Conservation (phyloP, 2,329 filamentous ascomycete species). For the Botrytis cinerea region DNA sequence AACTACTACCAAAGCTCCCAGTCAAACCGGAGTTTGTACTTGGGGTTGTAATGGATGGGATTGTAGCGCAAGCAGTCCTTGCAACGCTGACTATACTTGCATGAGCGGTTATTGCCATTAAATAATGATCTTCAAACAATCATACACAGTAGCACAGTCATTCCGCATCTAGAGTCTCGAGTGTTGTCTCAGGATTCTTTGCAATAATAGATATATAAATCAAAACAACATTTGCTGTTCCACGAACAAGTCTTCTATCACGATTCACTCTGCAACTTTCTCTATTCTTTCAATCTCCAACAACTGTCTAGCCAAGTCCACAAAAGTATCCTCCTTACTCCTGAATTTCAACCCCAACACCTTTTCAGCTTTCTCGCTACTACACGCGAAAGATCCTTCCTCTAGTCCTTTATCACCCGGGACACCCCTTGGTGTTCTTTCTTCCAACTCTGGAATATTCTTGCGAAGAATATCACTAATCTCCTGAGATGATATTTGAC, state of each 20-base stretch:
- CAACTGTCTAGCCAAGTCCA: conserved; percentile 35
- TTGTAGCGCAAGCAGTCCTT: conserved; percentile 15
- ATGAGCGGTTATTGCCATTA: conserved; percentile 20
- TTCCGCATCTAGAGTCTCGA: not conserved
- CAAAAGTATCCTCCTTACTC: conserved; percentile 34
- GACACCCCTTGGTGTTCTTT: conserved; percentile 49
- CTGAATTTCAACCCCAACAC: conserved; percentile 29
- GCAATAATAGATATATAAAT: not conserved
- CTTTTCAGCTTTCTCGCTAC: conserved; percentile 27
- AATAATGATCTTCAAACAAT: not conserved
- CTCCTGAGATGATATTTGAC: conserved; percentile 59
- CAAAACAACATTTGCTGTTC: not conserved
- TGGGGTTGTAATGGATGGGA: conserved; percentile 25
- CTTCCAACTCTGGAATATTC: conserved; percentile 53
- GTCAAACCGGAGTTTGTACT: conserved; percentile 12
- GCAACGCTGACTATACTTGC: conserved; percentile 3
- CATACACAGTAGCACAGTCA: not conserved
- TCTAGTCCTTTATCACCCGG: conserved; percentile 28
- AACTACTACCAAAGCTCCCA: not conserved
- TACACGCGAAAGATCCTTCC: conserved; percentile 26
- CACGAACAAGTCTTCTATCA: not conserved
- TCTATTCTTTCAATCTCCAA: conserved; percentile 30
- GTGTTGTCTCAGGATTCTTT: not conserved
- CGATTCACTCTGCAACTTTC: not conserved
- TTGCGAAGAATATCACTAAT: conserved; percentile 57